phyloP scores from a whole-genome alignment of 2,329 filamentous ascomycete species.

The Pseudogymnoascus sp. region DNA sequence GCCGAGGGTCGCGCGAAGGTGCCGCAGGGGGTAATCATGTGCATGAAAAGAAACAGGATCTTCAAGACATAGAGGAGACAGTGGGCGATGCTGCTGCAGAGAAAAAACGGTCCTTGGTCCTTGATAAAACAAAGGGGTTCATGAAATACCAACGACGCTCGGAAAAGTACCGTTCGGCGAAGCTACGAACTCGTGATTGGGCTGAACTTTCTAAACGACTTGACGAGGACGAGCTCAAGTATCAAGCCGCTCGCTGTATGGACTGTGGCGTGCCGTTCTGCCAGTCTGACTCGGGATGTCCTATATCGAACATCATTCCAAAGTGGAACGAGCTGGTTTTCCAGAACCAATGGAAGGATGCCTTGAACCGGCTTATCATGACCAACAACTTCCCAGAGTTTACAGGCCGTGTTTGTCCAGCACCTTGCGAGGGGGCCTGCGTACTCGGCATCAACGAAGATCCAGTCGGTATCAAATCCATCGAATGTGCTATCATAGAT shows the following conservation, averaged over 20 bases:
- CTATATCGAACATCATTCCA: constrained; percentile 94
- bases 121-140: constrained; percentile 97
- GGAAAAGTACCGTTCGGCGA: constrained; percentile 83
- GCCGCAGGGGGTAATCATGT: constrained; percentile 48
- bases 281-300: constrained; percentile 90
- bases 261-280: constrained; percentile 98
- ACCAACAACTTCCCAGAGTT: constrained; percentile 99
- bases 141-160: constrained; percentile 92
- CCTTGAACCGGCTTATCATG: constrained; percentile 82
- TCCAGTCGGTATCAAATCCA: constrained; percentile 95
- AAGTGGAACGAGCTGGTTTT: constrained; percentile 88
- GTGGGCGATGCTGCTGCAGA: constrained; percentile 74
- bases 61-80: constrained; percentile 81
- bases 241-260: constrained; percentile 95
- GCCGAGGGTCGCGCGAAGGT: constrained; percentile 34
- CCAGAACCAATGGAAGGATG: constrained; percentile 76
- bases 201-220: constrained; percentile 80
- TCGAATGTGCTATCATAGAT: constrained; percentile 96
- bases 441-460: constrained; percentile 96
- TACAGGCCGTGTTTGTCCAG: constrained; percentile 91
- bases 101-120: constrained; percentile 80
- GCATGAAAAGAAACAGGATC: constrained; percentile 58
- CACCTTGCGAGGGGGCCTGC: constrained; percentile 92
- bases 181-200: constrained; percentile 86
- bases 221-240: constrained; percentile 91